phyloP scores from a whole-genome alignment of 2,329 filamentous ascomycete species.

The Diaporthe humulicola region DNA sequence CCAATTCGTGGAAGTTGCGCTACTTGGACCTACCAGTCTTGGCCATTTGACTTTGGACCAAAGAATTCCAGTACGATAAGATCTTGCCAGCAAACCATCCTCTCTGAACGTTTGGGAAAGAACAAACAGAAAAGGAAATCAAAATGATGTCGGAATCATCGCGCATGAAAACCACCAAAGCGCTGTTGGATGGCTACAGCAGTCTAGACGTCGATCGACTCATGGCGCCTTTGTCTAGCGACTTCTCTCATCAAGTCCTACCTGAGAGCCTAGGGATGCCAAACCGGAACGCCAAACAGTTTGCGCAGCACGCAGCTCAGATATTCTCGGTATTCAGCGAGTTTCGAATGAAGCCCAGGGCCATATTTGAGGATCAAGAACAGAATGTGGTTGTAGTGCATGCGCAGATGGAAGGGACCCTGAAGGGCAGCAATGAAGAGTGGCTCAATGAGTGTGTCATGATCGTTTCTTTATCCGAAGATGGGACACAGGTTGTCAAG shows the following conservation, averaged over 20 bases:
- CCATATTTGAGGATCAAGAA: not conserved
- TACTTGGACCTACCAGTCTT: no score
- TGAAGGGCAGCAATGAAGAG: not conserved
- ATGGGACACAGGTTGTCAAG: not conserved
- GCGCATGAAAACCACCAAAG: not conserved
- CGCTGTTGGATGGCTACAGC: slow-evolving; percentile 10
- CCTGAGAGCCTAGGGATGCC: slow-evolving; percentile 1
- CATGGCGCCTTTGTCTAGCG: not conserved
- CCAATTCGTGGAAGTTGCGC: no score
- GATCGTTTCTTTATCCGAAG: not conserved
- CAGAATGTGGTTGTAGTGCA: not conserved
- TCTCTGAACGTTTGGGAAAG: not conserved
- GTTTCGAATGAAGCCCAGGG: not conserved
- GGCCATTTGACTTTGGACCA: no score
- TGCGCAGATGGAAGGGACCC: not conserved
- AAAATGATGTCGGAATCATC: not conserved
- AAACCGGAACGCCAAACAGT: not conserved
- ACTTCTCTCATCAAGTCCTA: not conserved
- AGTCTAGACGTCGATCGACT: not conserved
- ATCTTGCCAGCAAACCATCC: not conserved
- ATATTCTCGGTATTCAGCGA: not conserved
- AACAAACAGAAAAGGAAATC: accelerated
- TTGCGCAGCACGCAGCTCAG: not conserved
- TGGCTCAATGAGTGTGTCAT: not conserved
- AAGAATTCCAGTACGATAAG: no score